Evolutionary conservation across 345 rosid species (phyloP).

Genomic region (Trapa incisa): DNA sequence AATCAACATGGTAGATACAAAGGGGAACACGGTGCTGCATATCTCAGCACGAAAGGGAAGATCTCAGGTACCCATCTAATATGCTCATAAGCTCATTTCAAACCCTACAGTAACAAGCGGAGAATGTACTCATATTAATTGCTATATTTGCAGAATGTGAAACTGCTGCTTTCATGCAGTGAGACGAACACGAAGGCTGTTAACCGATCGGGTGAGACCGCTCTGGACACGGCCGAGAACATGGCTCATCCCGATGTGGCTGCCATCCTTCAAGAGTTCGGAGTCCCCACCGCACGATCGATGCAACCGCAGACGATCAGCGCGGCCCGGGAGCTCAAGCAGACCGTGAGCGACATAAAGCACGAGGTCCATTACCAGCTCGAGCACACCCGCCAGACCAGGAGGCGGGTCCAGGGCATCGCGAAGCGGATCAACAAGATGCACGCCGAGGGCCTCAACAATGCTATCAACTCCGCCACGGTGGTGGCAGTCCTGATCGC

Average conservation of each 20-base stretch:
- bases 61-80: slow-evolving; percentile 34
- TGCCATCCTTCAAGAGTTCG: slow-evolving; percentile 40
- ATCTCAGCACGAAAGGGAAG: slow-evolving; percentile 78
- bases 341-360: slow-evolving; percentile 89
- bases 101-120: too few relatives aligned
- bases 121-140: too few relatives aligned
- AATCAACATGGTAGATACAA: slow-evolving; percentile 55
- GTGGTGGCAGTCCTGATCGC: slow-evolving; percentile 92
- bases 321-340: slow-evolving; percentile 73
- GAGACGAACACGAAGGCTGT: slow-evolving; percentile 40
- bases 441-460: slow-evolving; percentile 87
- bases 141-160: slow-evolving; percentile 44
- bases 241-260: slow-evolving; percentile 40
- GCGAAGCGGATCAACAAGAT: slow-evolving; percentile 78
- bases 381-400: slow-evolving; percentile 80
- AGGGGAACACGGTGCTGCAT: slow-evolving; percentile 73
- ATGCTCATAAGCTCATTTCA: background rate
- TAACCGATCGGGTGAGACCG: slow-evolving; percentile 62
- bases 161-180: slow-evolving; percentile 34
- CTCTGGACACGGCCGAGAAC: slow-evolving; percentile 83
- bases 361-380: slow-evolving; percentile 87
- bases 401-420: slow-evolving; percentile 75
- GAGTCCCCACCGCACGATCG: slow-evolving; percentile 56
- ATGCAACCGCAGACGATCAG: slow-evolving; percentile 37
- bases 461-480: slow-evolving; percentile 86